Evolutionary conservation across 2,329 filamentous ascomycete species (phyloP).

Genomic region (Fusarium illudens): DNA sequence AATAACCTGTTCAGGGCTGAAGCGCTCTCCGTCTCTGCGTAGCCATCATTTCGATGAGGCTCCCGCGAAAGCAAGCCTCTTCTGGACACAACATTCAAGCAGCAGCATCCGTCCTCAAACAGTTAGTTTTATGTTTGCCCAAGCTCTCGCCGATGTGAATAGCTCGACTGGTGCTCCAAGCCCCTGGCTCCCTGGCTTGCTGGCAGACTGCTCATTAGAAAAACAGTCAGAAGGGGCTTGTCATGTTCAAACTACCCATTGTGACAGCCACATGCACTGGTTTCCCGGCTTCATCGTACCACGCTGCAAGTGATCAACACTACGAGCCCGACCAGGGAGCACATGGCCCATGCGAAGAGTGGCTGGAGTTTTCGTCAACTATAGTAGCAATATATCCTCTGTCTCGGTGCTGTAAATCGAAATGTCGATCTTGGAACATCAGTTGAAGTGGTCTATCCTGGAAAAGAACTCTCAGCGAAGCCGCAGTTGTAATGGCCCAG

Average conservation of each 20-base stretch:
- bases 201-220: too few relatives aligned
- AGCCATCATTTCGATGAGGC: neutral
- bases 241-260: neutral
- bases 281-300: neutral
- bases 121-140: too few relatives aligned
- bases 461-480: too few relatives aligned
- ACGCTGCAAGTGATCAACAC: neutral
- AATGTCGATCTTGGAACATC: too few relatives aligned
- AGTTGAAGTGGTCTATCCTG: neutral
- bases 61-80: neutral
- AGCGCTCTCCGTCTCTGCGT: neutral
- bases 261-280: neutral
- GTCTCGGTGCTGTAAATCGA: too few relatives aligned
- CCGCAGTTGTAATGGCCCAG: too few relatives aligned
- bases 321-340: neutral
- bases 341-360: neutral
- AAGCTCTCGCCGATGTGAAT: too few relatives aligned
- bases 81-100: neutral
- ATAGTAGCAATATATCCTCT: too few relatives aligned
- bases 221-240: neutral
- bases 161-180: too few relatives aligned
- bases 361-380: too few relatives aligned
- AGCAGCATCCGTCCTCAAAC: neutral
- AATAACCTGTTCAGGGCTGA: neutral
- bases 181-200: too few relatives aligned